Conservation (phyloP, 345 rosid species). For the sweet orange (Citrus sinensis) region DVS_A1.0 CM039167.1:6705501-6706000, state of each 20-base stretch:
- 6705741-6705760: neutral
- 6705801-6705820: neutral
- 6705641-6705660: neutral
- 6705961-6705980: slow-evolving; percentile 52
- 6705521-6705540: neutral
- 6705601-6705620: neutral
- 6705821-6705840: slow-evolving; percentile 58
- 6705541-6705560: neutral
- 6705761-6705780: too few species aligned
- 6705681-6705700: too few species aligned
- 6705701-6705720: too few species aligned
- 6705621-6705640: neutral
- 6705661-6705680: neutral
- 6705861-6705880: slow-evolving; percentile 83
- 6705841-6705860: slow-evolving; percentile 82
- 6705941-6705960: slow-evolving; percentile 55
- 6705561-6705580: neutral
- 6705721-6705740: too few species aligned
- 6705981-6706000: slow-evolving; percentile 72
- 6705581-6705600: slow-evolving; percentile 1
- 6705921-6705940: slow-evolving; percentile 88
- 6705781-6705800: neutral
- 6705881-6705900: slow-evolving; percentile 91
- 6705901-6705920: slow-evolving; percentile 99
- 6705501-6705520: neutral